A percentile compares a stretch with the other conserved stretches of the same genome.
These are phyloP conservation scores for Stellera chamaejasme DNA, from an alignment of 345 rosid genomes.

Conservation along the genomic window DNA sequence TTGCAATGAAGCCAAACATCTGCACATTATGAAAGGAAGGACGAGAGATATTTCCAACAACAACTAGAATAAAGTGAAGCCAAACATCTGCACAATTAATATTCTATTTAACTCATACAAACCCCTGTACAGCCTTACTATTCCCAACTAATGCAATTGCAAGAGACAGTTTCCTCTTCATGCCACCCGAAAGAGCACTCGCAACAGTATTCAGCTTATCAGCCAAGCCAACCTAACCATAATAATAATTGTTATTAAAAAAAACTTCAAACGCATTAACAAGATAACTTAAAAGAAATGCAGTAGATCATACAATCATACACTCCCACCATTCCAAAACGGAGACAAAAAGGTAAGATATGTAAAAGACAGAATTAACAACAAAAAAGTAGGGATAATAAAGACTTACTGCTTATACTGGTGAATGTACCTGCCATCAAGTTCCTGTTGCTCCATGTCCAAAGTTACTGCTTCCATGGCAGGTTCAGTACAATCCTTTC, in stretches of 20 bases:
- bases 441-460: slow-evolving; percentile 97
- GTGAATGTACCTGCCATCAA: slow-evolving; percentile 58
- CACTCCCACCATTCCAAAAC: too few species aligned
- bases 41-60: too few species aligned
- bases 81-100: slow-evolving; percentile 3
- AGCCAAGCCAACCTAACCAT: slow-evolving; percentile 84
- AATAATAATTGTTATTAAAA: slow-evolving; percentile 15
- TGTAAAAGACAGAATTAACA: too few species aligned
- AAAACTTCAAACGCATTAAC: background rate
- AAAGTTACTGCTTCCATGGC: slow-evolving; percentile 71
- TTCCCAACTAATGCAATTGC: slow-evolving; percentile 91
- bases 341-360: too few species aligned
- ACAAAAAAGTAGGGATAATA: too few species aligned
- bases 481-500: slow-evolving; percentile 36
- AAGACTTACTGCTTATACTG: background rate
- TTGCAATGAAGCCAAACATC: too few species aligned
- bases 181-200: slow-evolving; percentile 97
- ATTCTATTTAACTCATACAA: background rate
- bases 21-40: too few species aligned
- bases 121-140: slow-evolving; percentile 54
- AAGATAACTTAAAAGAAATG: too few species aligned
- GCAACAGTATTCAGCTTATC: slow-evolving; percentile 74
- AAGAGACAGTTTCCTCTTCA: slow-evolving; percentile 96
- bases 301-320: too few species aligned
- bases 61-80: too few species aligned